These are phyloP conservation scores for Orychophragmus violaceus DNA, from an alignment of 345 rosid species.

Conservation along the genomic window DNA sequence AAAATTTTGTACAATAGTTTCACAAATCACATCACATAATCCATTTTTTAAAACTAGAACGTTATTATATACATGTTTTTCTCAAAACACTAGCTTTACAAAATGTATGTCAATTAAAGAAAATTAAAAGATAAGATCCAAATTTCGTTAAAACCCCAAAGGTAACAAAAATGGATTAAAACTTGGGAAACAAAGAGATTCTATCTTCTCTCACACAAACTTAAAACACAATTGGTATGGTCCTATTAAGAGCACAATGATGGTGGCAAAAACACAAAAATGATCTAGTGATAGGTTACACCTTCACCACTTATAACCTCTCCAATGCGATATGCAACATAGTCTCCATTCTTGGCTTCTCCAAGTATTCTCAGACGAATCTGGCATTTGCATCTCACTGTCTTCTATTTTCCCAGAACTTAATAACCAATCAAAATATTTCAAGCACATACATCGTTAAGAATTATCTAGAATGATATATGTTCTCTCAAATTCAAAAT, in stretches of 20 bases:
- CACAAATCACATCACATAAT: too few species aligned
- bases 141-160: too few species aligned
- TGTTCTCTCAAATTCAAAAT: too few species aligned
- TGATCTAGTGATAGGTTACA: slow-evolving; percentile 48
- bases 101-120: too few species aligned
- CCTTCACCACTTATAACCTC: slow-evolving; percentile 68
- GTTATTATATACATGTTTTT: too few species aligned
- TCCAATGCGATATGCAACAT: slow-evolving; percentile 55
- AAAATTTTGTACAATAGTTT: too few species aligned
- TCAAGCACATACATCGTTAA: not conserved
- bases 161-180: slow-evolving; percentile 6
- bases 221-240: not conserved
- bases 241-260: not conserved
- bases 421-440: not conserved
- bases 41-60: too few species aligned
- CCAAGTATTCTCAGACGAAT: slow-evolving; percentile 47
- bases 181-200: not conserved
- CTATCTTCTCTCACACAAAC: not conserved
- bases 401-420: slow-evolving; percentile 80
- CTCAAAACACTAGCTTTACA: too few species aligned
- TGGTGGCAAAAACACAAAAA: not conserved
- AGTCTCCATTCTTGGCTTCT: slow-evolving; percentile 35
- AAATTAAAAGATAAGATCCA: too few species aligned
- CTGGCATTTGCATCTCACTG: slow-evolving; percentile 73
- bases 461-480: not conserved